phyloP scores from a whole-genome alignment of 345 rosid species.

The Stellera chamaejasme region DNA sequence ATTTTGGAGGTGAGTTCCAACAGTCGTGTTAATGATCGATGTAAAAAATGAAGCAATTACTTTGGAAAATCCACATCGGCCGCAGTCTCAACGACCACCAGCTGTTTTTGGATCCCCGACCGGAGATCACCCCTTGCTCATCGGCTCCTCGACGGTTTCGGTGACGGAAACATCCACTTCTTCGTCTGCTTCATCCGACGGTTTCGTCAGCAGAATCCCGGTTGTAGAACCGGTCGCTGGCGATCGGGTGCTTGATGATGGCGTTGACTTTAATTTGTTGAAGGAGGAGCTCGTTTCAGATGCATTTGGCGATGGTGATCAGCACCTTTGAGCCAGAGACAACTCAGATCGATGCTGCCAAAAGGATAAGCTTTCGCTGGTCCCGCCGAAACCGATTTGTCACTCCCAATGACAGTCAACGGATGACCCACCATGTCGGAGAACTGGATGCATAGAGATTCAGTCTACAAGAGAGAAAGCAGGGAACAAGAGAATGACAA shows the following conservation, averaged over 20 bases:
- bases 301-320: constrained; percentile 87
- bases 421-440: too few species aligned
- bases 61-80: constrained; percentile 88
- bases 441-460: too few species aligned
- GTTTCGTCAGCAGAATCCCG: constrained; percentile 35
- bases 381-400: constrained; percentile 33
- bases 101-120: constrained; percentile 29
- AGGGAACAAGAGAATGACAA: too few species aligned
- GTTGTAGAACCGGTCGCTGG: constrained; percentile 37
- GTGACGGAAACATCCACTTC: constrained; percentile 25
- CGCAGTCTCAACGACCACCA: constrained; percentile 55
- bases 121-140: constrained; percentile 37
- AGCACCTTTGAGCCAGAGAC: constrained; percentile 91
- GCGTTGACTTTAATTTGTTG: constrained; percentile 57
- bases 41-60: constrained; percentile 93
- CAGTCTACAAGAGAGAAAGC: too few species aligned
- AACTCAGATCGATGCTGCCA: constrained; percentile 93
- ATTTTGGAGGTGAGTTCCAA: background rate
- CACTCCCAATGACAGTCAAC: too few species aligned
- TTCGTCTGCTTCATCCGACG: constrained; percentile 10
- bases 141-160: constrained; percentile 16
- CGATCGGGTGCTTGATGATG: constrained; percentile 30
- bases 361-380: constrained; percentile 85
- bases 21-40: constrained; percentile 64
- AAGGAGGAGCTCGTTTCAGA: constrained; percentile 97